phyloP scores from a whole-genome alignment of 2,329 filamentous ascomycete genomes.

The Talaromyces atroroseus region DNA sequence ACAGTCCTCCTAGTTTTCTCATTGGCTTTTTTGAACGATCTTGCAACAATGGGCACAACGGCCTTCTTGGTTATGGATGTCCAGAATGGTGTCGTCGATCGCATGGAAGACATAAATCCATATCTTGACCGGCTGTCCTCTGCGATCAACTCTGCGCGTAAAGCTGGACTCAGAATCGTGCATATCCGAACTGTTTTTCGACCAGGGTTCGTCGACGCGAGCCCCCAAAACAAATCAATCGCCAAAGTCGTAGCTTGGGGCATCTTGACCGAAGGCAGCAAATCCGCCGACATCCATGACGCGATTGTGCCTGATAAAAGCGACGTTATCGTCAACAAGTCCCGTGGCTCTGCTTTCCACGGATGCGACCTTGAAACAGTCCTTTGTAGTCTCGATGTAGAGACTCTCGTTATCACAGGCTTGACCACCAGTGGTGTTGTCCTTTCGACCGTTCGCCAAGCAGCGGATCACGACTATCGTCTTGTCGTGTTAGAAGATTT shows the following conservation, averaged over 20 bases:
- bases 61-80: slow-evolving; percentile 34
- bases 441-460: slow-evolving; percentile 33
- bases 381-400: slow-evolving; percentile 24
- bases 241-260: slow-evolving; percentile 14
- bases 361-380: slow-evolving; percentile 32
- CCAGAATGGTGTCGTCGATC: slow-evolving; percentile 26
- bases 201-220: slow-evolving; percentile 26
- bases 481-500: slow-evolving; percentile 31
- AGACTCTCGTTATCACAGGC: slow-evolving; percentile 30
- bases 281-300: slow-evolving; percentile 19
- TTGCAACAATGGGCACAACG: slow-evolving; percentile 15
- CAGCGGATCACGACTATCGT: slow-evolving; percentile 32
- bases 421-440: slow-evolving; percentile 34
- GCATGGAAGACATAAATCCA: slow-evolving; percentile 15
- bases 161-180: slow-evolving; percentile 24
- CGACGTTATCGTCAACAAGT: slow-evolving; percentile 32
- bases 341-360: slow-evolving; percentile 32
- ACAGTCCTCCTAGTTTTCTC: not conserved
- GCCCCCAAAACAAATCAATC: slow-evolving; percentile 21
- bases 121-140: slow-evolving; percentile 23
- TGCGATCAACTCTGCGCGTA: slow-evolving; percentile 22
- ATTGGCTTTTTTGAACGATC: not conserved
- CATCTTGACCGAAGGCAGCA: slow-evolving; percentile 22
- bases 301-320: slow-evolving; percentile 16
- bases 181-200: slow-evolving; percentile 32